phyloP scores from a whole-genome alignment of 352 stramenopile genomes.

The Phytophthora lateralis region DNA sequence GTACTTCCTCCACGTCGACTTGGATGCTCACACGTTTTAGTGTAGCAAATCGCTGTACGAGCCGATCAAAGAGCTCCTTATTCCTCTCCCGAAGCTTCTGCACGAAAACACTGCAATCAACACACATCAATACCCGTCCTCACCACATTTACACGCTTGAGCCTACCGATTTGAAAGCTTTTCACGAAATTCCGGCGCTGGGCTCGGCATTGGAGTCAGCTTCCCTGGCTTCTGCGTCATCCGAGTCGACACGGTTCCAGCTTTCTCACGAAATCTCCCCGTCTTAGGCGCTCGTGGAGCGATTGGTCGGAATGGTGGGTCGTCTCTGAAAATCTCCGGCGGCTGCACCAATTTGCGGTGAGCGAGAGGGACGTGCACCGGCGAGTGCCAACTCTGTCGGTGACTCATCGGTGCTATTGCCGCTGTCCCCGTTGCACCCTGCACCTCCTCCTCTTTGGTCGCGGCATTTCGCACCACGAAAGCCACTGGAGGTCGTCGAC shows the following conservation, averaged over 20 bases:
- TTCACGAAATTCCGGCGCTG: conserved; percentile 10
- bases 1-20: not conserved
- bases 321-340: conserved; percentile 48
- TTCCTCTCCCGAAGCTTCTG: conserved; percentile 46
- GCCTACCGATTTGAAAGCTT: conserved; percentile 33
- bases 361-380: conserved; percentile 57
- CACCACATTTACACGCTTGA: not conserved
- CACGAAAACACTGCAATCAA: conserved; percentile 28
- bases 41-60: conserved; percentile 35
- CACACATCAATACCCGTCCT: not conserved
- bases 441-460: conserved; percentile 27
- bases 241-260: not conserved
- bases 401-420: not conserved
- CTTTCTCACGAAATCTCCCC: conserved; percentile 9
- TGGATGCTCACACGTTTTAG: conserved; percentile 23
- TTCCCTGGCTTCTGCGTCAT: conserved; percentile 24
- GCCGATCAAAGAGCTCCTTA: conserved; percentile 40
- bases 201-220: conserved; percentile 14
- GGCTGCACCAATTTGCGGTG: conserved; percentile 70
- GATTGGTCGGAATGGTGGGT: conserved; percentile 46
- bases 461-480: conserved; percentile 48
- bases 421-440: conserved; percentile 9
- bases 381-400: conserved; percentile 65
- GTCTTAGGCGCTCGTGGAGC: conserved; percentile 14
- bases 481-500: conserved; percentile 40